Evolutionary conservation across 306 rosid species (phyloP).

Genomic region (Biancaea sappan): DNA sequence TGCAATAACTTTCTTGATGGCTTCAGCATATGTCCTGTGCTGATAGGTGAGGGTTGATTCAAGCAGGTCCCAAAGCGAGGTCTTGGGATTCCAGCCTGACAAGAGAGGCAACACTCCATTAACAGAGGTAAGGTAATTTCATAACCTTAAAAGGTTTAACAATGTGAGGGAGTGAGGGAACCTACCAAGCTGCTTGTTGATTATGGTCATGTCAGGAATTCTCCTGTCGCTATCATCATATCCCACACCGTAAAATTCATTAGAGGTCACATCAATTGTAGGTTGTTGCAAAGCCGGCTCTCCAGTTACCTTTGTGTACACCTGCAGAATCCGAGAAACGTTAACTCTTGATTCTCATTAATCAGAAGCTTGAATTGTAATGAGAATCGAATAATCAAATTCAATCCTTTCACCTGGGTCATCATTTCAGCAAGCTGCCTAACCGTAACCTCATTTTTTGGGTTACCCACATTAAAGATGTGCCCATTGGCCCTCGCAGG

Average conservation of each 20-base stretch:
- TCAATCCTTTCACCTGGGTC: constrained; percentile 60
- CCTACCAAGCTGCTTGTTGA: constrained; percentile 85
- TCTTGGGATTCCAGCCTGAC: constrained; percentile 88
- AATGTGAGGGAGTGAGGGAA: constrained; percentile 3
- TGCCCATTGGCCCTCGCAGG: constrained; percentile 87
- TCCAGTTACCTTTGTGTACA: constrained; percentile 79
- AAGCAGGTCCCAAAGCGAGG: constrained; percentile 90
- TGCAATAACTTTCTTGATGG: constrained; percentile 67
- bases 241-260: constrained; percentile 91
- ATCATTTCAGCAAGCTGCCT: constrained; percentile 97
- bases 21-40: constrained; percentile 90
- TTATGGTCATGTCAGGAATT: constrained; percentile 96
- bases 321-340: constrained; percentile 45
- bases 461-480: constrained; percentile 93
- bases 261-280: constrained; percentile 78
- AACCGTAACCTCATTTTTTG: constrained; percentile 94
- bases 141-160: not conserved
- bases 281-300: constrained; percentile 64
- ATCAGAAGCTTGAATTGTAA: not conserved
- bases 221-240: constrained; percentile 94
- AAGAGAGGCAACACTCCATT: constrained; percentile 18
- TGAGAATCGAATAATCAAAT: not conserved
- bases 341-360: not conserved
- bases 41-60: constrained; percentile 94
- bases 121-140: not conserved